phyloP scores from a whole-genome alignment of 2,329 filamentous ascomycete genomes.

The Pyricularia sp. region DNA sequence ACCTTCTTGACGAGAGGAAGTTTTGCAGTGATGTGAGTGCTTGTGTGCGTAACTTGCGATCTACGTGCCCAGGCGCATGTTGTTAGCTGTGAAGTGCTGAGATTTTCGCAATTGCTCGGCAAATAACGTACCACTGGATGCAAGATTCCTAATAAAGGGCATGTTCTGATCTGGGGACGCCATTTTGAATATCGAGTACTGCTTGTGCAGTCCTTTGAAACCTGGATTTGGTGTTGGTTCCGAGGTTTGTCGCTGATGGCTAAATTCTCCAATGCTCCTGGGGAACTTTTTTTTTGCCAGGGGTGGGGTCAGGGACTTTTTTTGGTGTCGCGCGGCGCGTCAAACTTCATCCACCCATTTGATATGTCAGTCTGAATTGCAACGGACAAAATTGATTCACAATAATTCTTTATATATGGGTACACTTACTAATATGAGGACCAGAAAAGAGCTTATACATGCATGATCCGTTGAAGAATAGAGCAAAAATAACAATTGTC shows the following conservation, averaged over 20 bases:
- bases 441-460: too few relatives aligned
- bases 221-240: not conserved
- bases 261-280: not conserved
- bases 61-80: slow-evolving; percentile 30
- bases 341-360: not conserved
- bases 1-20: slow-evolving; percentile 58
- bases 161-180: slow-evolving; percentile 36
- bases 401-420: too few relatives aligned
- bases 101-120: not conserved
- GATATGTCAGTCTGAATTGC: too few relatives aligned
- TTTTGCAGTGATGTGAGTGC: slow-evolving; percentile 68
- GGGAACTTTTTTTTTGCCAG: slow-evolving; percentile 1
- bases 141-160: slow-evolving; percentile 75
- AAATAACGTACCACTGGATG: slow-evolving; percentile 62
- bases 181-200: slow-evolving; percentile 17
- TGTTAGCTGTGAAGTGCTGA: not conserved
- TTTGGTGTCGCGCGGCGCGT: not conserved
- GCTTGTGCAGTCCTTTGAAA: not conserved
- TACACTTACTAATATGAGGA: too few relatives aligned
- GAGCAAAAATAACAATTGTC: too few relatives aligned
- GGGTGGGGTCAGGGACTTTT: not conserved
- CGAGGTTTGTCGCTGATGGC: not conserved
- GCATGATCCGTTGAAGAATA: too few relatives aligned
- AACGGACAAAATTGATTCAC: too few relatives aligned
- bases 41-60: slow-evolving; percentile 67